Base-by-base conservation (phyloP, 2,329 filamentous ascomycete genomes). In the Shiraia sp. region DNA sequence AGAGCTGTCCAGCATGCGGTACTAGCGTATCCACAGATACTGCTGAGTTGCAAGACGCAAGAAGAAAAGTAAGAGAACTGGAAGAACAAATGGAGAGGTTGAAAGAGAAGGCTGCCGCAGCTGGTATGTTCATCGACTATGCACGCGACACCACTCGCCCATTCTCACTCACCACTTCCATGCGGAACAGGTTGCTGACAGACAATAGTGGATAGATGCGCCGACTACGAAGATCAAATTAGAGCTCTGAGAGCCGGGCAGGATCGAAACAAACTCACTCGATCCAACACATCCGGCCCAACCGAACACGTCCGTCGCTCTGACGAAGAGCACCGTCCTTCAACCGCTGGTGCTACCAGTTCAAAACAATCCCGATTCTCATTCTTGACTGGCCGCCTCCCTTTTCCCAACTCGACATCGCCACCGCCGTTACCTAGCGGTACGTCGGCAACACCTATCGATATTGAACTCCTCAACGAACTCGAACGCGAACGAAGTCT, bases 161-260 rank as follows among this genome's bases (percentile, higher is more conserved):
- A 44, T 51, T 36, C 24, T 34, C n/a, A 42, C 48, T 51, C 17
- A 51, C 36, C 10, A 15, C 10, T n/a, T 22, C 17, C 17, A 27
- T 10, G 17, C 28, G n/a, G 40, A 22, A 34, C 27, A 17, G 26
- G 22, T 44, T 34, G 26, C 38, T 42, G 24, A 50, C 31, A 22
- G 3, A 22, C 13, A 16, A 36, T 42, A 79, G 79, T 75, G 34
- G 74, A 77, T 53, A 81, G 74, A 63, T 75, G 82, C 49, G 86
- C 87, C 61, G 85, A 90, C 72, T 90, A 90, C 75, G 88, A 92
- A 71, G 87, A 90, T 68, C 86, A 90, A 65, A 78, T 90, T 28
- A 75, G 81, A 31, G 74, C 70, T 31, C 75, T 90, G 16, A 51
- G 55, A 30, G 24, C 44, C 6, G 15, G 42, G 32, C 53, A 34